A percentile compares a stretch with the other conserved stretches of the same genome.
Evolutionary conservation across 208 protist species (phyloP).

Genomic region (Leishmania amazonensis): DNA sequence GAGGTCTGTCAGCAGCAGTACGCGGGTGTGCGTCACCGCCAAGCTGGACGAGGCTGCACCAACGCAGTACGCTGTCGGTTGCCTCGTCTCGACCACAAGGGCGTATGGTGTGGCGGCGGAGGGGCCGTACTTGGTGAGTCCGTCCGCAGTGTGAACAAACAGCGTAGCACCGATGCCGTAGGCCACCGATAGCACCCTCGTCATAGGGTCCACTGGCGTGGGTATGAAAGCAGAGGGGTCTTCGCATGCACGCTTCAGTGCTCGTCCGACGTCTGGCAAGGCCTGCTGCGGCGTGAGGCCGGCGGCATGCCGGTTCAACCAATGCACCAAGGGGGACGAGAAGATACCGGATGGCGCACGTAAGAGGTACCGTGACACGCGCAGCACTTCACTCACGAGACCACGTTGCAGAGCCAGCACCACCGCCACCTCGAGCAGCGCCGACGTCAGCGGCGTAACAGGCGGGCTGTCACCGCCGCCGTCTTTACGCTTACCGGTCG

Average conservation of each 20-base stretch:
- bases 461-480: neutral
- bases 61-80: constrained; percentile 52
- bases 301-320: constrained; percentile 50
- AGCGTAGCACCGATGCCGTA: constrained; percentile 50
- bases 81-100: constrained; percentile 45
- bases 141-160: constrained; percentile 69
- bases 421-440: constrained; percentile 68
- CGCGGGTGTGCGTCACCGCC: constrained; percentile 46
- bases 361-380: constrained; percentile 63
- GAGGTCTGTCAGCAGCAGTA: constrained; percentile 77
- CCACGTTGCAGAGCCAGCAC: constrained; percentile 80
- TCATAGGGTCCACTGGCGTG: constrained; percentile 38
- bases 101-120: constrained; percentile 40
- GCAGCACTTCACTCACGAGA: constrained; percentile 70
- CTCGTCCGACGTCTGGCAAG: constrained; percentile 57
- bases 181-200: constrained; percentile 56
- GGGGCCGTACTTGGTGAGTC: constrained; percentile 58
- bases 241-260: constrained; percentile 54
- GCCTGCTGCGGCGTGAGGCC: constrained; percentile 44
- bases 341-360: constrained; percentile 34
- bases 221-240: constrained; percentile 56
- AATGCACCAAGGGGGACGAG: constrained; percentile 44
- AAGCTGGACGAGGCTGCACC: constrained; percentile 66
- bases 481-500: neutral
- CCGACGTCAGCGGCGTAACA: constrained; percentile 18